Evolutionary conservation across 768 basidiomycete species (phyloP), one percentile per base, ranked within the genome.

Genomic region (Strobilomyces dryophilus): DNA sequence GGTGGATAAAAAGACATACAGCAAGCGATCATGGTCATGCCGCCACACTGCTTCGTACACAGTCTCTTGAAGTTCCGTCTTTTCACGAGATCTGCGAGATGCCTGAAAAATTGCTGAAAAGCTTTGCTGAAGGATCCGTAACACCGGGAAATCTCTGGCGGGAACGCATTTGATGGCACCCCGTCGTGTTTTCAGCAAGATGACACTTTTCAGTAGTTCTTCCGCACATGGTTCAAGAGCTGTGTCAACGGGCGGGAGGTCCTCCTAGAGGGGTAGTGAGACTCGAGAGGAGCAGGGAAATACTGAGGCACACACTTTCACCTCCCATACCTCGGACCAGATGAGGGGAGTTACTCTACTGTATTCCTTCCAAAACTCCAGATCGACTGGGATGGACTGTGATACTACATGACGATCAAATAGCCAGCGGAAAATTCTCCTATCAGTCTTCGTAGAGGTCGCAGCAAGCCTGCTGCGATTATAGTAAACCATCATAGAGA

Each of bases 51-150:
- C 44, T 42, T 55, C 54, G 37, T 17, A 46, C 1, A 35, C 9
- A 14, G 21, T 34, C 32, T 21, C 37, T 11, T 10, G 29, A 21
- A 45, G 18, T 14, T 35, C 7, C 15, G 5, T 32, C 39, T 54
- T 56, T 42, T 49, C 55, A 46, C 44, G 48, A n/a, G 39, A 56
- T 31, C 52, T 45, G 2, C 27, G 55, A 8, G 52, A 56, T 26
- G 52, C 47, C n/a, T 46, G 55, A 27, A 56, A 56, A 7, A 56
- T 56, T 2, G 47, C 55, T 1, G 52, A 54, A 35, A 56, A 54
- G 21, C 48, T 56, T 24, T 46, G 52, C 32, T 43, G 21, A 2
- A 56, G 52, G 10, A 49, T 12, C 12, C 40, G 44, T 7, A 54
- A 26, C 52, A 15, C 48, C 15, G 4, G 55, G 55, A 42, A 54